Evolutionary conservation across 2,329 filamentous ascomycete genomes (phyloP).

Genomic region (Penicillium janthinellum): DNA sequence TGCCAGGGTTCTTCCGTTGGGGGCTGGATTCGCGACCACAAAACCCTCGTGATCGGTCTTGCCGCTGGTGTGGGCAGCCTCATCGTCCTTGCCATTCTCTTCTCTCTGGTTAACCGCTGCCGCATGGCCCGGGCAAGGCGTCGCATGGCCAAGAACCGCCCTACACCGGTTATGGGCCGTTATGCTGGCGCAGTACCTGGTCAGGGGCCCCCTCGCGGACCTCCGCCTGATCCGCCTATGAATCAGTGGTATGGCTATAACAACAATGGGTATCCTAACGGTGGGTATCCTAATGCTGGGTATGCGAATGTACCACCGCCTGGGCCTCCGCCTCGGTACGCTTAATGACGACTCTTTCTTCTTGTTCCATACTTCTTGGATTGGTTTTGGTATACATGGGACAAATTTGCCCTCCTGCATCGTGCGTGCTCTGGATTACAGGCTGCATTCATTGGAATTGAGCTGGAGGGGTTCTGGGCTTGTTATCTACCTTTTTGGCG

Average conservation of each 20-base stretch:
- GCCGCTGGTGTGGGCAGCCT: slow-evolving; percentile 71
- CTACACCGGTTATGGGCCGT: slow-evolving; percentile 15
- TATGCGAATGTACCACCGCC: slow-evolving; percentile 27
- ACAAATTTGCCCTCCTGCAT: neutral
- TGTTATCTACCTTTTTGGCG: slow-evolving; percentile 2
- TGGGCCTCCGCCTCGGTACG: slow-evolving; percentile 33
- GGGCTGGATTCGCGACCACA: slow-evolving; percentile 77
- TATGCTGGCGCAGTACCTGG: slow-evolving; percentile 11
- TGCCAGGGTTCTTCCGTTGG: slow-evolving; percentile 72
- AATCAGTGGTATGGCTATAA: slow-evolving; percentile 28
- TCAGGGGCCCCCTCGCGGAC: slow-evolving; percentile 2
- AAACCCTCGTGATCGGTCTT: slow-evolving; percentile 79
- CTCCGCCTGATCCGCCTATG: slow-evolving; percentile 10
- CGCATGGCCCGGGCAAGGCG: slow-evolving; percentile 43
- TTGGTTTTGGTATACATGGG: neutral
- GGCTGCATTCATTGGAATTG: neutral
- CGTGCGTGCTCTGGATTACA: neutral
- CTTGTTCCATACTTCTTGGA: slow-evolving; percentile 3
- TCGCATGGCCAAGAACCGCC: slow-evolving; percentile 18
- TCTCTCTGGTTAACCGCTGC: slow-evolving; percentile 65
- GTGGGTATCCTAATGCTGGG: slow-evolving; percentile 22
- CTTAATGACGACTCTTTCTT: slow-evolving; percentile 19
- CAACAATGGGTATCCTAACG: slow-evolving; percentile 27
- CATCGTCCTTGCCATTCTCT: slow-evolving; percentile 67
- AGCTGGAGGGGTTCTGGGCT: neutral